Evolutionary conservation across 2,329 filamentous ascomycete species (phyloP).

Genomic region (Pseudogymnoascus sp.): DNA sequence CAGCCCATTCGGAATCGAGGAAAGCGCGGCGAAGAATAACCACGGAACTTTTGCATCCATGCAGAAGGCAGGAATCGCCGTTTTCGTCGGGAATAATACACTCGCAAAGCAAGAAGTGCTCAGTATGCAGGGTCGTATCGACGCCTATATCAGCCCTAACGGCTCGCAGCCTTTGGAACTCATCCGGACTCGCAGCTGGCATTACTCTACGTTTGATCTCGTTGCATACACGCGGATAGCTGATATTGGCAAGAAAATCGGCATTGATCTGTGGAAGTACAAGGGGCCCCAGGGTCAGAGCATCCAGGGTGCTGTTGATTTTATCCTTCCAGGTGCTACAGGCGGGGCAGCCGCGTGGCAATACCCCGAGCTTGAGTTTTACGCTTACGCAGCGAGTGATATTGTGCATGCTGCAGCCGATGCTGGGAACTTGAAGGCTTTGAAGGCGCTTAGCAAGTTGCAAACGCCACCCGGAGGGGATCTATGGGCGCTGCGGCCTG

Average conservation of each 20-base stretch:
- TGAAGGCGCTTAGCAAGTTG: conserved; percentile 16
- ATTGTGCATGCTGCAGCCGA: conserved; percentile 24
- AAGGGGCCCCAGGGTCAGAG: conserved; percentile 23
- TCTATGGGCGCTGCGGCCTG: conserved; percentile 25
- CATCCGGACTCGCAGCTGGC: conserved; percentile 26
- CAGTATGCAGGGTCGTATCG: conserved; percentile 16
- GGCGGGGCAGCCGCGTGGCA: conserved; percentile 19
- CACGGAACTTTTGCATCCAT: conserved; percentile 27
- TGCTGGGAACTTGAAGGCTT: conserved; percentile 22
- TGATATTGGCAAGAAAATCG: conserved; percentile 22
- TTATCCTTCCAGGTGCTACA: conserved; percentile 24
- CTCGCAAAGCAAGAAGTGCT: conserved; percentile 15
- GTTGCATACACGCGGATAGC: conserved; percentile 21
- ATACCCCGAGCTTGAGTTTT: conserved; percentile 23
- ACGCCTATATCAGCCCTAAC: conserved; percentile 22
- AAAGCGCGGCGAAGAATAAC: conserved; percentile 23
- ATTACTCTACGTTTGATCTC: conserved; percentile 29
- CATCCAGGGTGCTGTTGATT: conserved; percentile 23
- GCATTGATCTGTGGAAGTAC: conserved; percentile 23
- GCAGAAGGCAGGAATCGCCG: conserved; percentile 25
- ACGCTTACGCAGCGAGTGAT: conserved; percentile 25
- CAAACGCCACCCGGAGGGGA: conserved; percentile 25
- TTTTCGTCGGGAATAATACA: conserved; percentile 23
- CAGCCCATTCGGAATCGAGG: conserved; percentile 23
- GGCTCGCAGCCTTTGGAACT: conserved; percentile 27